phyloP scores from a whole-genome alignment of 495 filamentous ascomycete species.

The Penicillium goetzii region DNA sequence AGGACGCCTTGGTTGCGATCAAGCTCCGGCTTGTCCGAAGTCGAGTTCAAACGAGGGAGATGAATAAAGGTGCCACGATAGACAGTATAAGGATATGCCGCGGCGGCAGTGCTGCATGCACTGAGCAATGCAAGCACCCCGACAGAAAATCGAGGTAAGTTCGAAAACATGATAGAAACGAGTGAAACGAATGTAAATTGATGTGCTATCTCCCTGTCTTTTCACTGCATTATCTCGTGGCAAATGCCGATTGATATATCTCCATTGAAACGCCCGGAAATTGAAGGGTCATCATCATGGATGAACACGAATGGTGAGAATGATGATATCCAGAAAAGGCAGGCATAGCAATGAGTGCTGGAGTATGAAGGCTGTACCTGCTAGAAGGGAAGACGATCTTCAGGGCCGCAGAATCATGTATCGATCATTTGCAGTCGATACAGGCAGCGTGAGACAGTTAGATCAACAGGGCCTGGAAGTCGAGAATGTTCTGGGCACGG shows the following conservation, averaged over 20 bases:
- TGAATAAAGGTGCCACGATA: slow-evolving; percentile 55
- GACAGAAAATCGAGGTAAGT: slow-evolving; percentile 6
- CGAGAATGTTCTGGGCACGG: slow-evolving; percentile 16
- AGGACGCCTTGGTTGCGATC: slow-evolving; percentile 59
- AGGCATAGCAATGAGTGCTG: slow-evolving; percentile 1
- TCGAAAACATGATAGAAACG: slow-evolving; percentile 22
- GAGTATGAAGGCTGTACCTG: slow-evolving; percentile 17
- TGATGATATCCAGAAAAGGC: not conserved
- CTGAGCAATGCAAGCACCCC: slow-evolving; percentile 16
- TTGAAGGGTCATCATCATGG: not conserved
- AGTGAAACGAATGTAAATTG: slow-evolving; percentile 4
- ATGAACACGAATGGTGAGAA: slow-evolving; percentile 11
- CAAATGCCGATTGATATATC: slow-evolving; percentile 20
- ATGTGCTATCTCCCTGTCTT: slow-evolving; percentile 11
- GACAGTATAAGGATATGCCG: slow-evolving; percentile 31
- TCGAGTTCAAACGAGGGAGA: slow-evolving; percentile 36
- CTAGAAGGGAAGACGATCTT: slow-evolving; percentile 18
- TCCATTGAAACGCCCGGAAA: not conserved
- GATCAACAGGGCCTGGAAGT: slow-evolving; percentile 17
- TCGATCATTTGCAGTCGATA: slow-evolving; percentile 6
- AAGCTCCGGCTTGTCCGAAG: slow-evolving; percentile 28
- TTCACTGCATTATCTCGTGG: slow-evolving; percentile 9
- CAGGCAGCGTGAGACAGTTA: not conserved
- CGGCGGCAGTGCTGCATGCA: slow-evolving; percentile 13
- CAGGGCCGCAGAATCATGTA: slow-evolving; percentile 9